Conservation (phyloP, 75 land plant genomes). For the Sequoia sempervirens region DNA sequence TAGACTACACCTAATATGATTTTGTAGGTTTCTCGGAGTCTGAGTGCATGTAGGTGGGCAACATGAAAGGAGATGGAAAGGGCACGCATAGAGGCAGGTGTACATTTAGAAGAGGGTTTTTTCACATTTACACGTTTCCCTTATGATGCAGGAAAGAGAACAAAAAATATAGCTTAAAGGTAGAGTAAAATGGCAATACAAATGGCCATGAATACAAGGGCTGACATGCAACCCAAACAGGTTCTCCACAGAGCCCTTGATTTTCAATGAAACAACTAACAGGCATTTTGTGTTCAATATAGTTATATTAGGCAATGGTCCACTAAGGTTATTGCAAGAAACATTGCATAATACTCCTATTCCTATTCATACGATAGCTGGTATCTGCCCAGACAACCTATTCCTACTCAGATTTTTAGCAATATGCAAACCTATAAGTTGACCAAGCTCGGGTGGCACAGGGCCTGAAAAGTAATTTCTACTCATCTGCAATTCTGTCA, state of each 20-base stretch:
- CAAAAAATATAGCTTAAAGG: too few species aligned
- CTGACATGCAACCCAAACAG: slow-evolving; percentile 28
- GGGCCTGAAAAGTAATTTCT: slow-evolving; percentile 61
- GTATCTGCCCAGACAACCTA: slow-evolving; percentile 55
- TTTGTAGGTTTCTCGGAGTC: too few species aligned
- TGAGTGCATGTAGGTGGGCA: too few species aligned
- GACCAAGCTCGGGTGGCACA: slow-evolving; percentile 60
- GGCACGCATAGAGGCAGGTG: too few species aligned
- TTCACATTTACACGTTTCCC: too few species aligned
- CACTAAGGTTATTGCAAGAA: slow-evolving; percentile 66
- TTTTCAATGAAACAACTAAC: slow-evolving; percentile 62
- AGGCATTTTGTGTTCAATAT: slow-evolving; percentile 58
- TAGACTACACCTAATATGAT: too few species aligned
- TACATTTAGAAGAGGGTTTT: too few species aligned
- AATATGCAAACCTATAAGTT: slow-evolving; percentile 56
- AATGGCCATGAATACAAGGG: background rate
- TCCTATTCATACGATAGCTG: slow-evolving; percentile 51
- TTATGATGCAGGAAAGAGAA: too few species aligned
- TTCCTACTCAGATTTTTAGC: slow-evolving; percentile 66
- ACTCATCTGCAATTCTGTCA: slow-evolving; percentile 76
- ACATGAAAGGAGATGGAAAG: too few species aligned
- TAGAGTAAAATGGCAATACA: too few species aligned
- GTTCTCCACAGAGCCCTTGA: slow-evolving; percentile 74
- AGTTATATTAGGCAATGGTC: slow-evolving; percentile 51
- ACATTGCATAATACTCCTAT: slow-evolving; percentile 62